These are phyloP conservation scores for Penicillium hesseltinei DNA, from an alignment of 2,329 filamentous ascomycete species.

Conservation along the genomic window DNA sequence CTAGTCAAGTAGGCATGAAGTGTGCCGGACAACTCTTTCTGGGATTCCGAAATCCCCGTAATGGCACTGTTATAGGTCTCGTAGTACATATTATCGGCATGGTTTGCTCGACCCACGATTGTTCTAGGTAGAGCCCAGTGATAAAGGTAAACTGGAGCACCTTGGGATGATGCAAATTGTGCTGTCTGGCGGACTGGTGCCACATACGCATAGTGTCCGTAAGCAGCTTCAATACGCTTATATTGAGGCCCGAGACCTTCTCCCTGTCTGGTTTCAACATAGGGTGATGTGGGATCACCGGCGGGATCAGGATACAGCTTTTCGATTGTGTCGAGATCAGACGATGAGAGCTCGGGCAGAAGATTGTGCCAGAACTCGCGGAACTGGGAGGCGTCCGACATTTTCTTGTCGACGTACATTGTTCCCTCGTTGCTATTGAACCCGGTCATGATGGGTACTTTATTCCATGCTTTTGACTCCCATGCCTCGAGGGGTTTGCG, in stretches of 20 bases:
- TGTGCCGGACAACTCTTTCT: conserved; percentile 44
- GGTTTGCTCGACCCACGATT: conserved; percentile 47
- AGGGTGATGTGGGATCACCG: conserved; percentile 30
- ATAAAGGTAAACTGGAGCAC: conserved; percentile 50
- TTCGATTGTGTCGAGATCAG: conserved; percentile 57
- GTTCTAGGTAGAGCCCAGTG: conserved; percentile 54
- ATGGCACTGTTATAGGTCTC: conserved; percentile 45
- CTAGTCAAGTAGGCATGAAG: conserved; percentile 51
- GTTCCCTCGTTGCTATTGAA: conserved; percentile 71
- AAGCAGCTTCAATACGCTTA: conserved; percentile 51
- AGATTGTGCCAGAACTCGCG: conserved; percentile 60
- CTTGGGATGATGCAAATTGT: conserved; percentile 35
- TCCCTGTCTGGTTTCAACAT: conserved; percentile 23
- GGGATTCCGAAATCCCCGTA: conserved; percentile 36
- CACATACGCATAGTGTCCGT: conserved; percentile 52
- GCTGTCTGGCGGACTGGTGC: conserved; percentile 51
- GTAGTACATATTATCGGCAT: conserved; percentile 51
- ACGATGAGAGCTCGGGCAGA: conserved; percentile 55
- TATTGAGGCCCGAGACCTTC: conserved; percentile 50
- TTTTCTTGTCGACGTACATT: conserved; percentile 57
- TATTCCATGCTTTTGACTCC: conserved; percentile 53
- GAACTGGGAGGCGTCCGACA: conserved; percentile 54
- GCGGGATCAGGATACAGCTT: conserved; percentile 62
- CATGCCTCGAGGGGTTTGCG: conserved; percentile 60
- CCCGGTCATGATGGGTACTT: conserved; percentile 64